Conservation (phyloP, 2,329 filamentous ascomycete genomes). For the Tolypocladium amazonense region DNA sequence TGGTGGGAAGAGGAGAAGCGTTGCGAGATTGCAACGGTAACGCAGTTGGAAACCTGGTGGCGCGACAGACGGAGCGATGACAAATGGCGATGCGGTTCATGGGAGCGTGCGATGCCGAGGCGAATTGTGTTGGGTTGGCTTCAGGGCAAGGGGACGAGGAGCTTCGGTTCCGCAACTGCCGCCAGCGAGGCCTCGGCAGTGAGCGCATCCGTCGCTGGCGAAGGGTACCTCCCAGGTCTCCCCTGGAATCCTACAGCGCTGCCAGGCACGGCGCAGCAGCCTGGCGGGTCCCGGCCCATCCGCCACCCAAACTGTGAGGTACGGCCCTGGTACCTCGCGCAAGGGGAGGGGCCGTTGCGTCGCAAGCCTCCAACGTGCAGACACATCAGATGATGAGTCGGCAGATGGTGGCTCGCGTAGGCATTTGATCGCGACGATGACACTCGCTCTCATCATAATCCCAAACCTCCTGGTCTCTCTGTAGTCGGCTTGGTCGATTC, state of each 20-base stretch:
- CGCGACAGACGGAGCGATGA: conserved; percentile 1
- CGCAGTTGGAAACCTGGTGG: neutral
- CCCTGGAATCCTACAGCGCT: neutral
- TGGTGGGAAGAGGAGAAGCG: neutral
- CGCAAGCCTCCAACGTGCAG: neutral
- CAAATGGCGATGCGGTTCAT: conserved; percentile 4
- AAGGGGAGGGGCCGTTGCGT: neutral
- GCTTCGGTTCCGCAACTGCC: neutral
- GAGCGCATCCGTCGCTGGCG: neutral
- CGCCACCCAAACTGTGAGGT: neutral
- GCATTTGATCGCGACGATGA: neutral
- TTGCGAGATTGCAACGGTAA: neutral
- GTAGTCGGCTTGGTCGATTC: neutral
- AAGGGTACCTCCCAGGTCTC: neutral
- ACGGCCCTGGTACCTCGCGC: neutral
- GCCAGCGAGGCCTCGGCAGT: neutral
- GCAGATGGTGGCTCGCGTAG: neutral
- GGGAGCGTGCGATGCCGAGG: neutral
- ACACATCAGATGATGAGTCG: neutral
- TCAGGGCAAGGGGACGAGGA: too few relatives aligned
- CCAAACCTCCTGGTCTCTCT: neutral
- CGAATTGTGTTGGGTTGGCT: too few relatives aligned
- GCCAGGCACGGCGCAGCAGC: neutral
- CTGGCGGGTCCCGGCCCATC: neutral
- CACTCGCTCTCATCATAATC: neutral